These are phyloP conservation scores for Boletus rubescentipes DNA, from an alignment of 768 basidiomycete species.

Conservation along the genomic window DNA sequence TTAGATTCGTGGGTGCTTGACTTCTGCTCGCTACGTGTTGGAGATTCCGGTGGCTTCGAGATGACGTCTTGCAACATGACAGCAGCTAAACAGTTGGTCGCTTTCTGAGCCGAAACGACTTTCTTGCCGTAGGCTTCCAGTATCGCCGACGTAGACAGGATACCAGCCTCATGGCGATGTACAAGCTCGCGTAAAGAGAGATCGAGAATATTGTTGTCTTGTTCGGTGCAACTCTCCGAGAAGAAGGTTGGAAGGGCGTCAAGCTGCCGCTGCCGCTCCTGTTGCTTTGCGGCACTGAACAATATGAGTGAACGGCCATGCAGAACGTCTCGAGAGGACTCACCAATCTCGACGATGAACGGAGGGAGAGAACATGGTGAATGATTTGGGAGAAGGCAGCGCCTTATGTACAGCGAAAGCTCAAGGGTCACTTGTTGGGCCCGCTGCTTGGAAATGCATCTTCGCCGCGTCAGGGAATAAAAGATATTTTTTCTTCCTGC, in stretches of 20 bases:
- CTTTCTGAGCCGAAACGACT: slow-evolving; percentile 37
- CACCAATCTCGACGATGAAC: slow-evolving; percentile 31
- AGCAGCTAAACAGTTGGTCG: slow-evolving; percentile 52
- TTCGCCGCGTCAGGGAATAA: background rate
- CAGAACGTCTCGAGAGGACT: slow-evolving; percentile 2
- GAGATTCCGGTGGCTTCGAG: slow-evolving; percentile 5
- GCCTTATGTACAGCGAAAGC: slow-evolving; percentile 6
- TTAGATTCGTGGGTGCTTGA: background rate
- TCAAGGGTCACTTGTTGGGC: background rate
- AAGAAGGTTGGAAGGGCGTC: slow-evolving; percentile 31
- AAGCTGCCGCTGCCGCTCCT: slow-evolving; percentile 30
- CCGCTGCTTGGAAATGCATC: too few relatives aligned
- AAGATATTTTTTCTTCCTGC: background rate
- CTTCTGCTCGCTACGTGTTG: slow-evolving; percentile 7
- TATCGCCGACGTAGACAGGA: slow-evolving; percentile 31
- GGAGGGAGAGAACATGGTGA: slow-evolving; percentile 27
- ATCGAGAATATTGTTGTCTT: slow-evolving; percentile 37
- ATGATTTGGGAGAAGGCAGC: background rate
- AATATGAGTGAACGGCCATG: background rate
- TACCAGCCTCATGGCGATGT: slow-evolving; percentile 27
- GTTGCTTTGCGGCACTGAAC: slow-evolving; percentile 35
- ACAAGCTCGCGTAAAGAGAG: slow-evolving; percentile 39
- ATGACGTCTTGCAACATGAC: slow-evolving; percentile 38
- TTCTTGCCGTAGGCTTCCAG: slow-evolving; percentile 43
- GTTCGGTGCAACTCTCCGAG: slow-evolving; percentile 30